Base-by-base conservation (phyloP, 371 early-diverging fungal genomes). In the Mucor saturninus region DNA sequence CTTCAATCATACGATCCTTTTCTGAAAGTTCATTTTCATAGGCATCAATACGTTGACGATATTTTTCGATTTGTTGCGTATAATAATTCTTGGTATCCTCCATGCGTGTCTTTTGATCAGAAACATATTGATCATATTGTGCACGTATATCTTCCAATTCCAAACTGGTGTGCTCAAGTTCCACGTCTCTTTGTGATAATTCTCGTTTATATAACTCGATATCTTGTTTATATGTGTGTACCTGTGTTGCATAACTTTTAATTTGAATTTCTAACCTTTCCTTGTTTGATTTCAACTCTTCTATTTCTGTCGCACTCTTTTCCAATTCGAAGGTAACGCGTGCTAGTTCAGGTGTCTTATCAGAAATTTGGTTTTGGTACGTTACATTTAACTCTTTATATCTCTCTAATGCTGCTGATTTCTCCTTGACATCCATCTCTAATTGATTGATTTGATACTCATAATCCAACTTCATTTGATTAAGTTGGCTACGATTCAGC, bases 1-100 rank as follows among this genome's bases (percentile, higher is more conserved):
- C 21, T 15, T 57, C 57, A 4, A 57, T 15, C n/a, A 14, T 31
- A 35, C 31, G 32, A 6, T 26, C 49, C 35, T 56, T 56, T 5
- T 56, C 29, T 9, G 14, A 31, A 2, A 63, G 21, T 21, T 51
- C 40, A 13, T 30, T n/a, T 26, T 56, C 43, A 9, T 56, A 39
- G 0, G 31, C 29, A 1, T 49, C 51, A 21, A 62, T 56, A 21
- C 51, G 55, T 15, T 42, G 62, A 13, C 21, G 46, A 46, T 46
- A 46, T 9, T 46, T 46, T 46, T 46, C 35, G 6, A 35, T 35
- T 35, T 35, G 35, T 35, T 35, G 35, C 1, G 35, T 8, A 8
- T 54, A 54, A 28, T 37, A n/a, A 11, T 54, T n/a, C 35, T 54
- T 54, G 26, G 26, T 5, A 21, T 48, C 49, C 26, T 48, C 28